phyloP scores from a whole-genome alignment of 352 stramenopile genomes.

The Globisporangium apiculatum region DNA sequence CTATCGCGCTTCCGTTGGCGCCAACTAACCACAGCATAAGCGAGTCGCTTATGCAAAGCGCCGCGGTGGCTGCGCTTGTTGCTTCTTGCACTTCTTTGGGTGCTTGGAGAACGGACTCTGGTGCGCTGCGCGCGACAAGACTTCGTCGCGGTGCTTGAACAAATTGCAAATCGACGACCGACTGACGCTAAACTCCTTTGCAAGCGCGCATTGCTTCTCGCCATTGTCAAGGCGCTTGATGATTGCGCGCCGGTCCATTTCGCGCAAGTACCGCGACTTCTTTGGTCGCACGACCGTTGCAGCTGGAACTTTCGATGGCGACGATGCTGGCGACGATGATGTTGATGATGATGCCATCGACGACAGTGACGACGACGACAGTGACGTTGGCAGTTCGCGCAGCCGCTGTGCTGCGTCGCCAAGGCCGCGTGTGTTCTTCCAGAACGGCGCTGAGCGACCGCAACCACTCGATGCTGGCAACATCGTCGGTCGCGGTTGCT shows the following conservation, averaged over 20 bases:
- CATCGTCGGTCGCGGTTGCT: background rate
- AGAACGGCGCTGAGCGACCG: constrained; percentile 1
- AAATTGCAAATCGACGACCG: constrained; percentile 64
- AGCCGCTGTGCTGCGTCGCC: background rate
- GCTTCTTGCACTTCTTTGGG: constrained; percentile 30
- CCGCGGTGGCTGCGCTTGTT: background rate
- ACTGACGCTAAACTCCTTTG: constrained; percentile 65
- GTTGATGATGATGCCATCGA: background rate
- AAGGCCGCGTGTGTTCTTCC: constrained; percentile 4
- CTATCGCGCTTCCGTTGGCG: too few species aligned
- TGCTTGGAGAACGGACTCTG: constrained; percentile 43
- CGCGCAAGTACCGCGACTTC: constrained; percentile 52
- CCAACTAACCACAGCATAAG: too few species aligned
- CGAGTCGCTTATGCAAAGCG: background rate
- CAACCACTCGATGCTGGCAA: too few species aligned
- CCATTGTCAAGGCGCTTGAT: constrained; percentile 46
- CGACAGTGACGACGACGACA: too few species aligned
- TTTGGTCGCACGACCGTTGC: constrained; percentile 17
- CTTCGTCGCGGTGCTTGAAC: constrained; percentile 51
- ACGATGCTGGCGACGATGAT: too few species aligned
- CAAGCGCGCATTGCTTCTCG: constrained; percentile 54
- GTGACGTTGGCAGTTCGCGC: too few species aligned
- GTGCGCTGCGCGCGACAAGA: constrained; percentile 43
- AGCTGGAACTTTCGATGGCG: background rate
- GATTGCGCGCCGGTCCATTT: constrained; percentile 59